Evolutionary conservation across 164 flowering plant genomes (phyloP).

Genomic region (Platanus orientalis): DNA sequence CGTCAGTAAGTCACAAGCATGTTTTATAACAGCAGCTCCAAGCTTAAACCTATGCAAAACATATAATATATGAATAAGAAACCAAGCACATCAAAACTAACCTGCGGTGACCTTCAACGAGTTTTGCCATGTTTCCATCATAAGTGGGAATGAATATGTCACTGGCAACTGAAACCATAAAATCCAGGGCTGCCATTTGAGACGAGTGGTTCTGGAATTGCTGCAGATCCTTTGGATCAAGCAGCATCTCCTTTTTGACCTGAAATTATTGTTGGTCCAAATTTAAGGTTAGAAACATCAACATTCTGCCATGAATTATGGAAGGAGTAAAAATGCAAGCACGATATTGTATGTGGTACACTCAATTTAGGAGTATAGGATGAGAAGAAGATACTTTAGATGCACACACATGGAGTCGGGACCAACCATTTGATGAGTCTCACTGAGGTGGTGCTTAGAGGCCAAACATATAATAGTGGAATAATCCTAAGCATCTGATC

Average conservation of each 20-base stretch:
- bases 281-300: conserved; percentile 3
- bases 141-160: conserved; percentile 82
- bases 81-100: conserved; percentile 14
- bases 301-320: background rate
- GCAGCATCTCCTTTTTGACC: conserved; percentile 86
- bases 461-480: too few species aligned
- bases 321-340: too few species aligned
- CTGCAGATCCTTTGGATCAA: conserved; percentile 59
- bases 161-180: conserved; percentile 84
- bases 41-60: background rate
- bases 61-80: background rate
- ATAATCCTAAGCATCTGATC: too few species aligned
- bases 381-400: too few species aligned
- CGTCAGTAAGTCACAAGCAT: too few species aligned
- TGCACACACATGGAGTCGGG: too few species aligned
- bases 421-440: too few species aligned
- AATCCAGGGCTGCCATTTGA: conserved; percentile 99
- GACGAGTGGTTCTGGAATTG: conserved; percentile 91
- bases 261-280: conserved; percentile 23
- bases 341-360: too few species aligned
- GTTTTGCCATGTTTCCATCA: conserved; percentile 98
- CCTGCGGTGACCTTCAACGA: conserved; percentile 99
- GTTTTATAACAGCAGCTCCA: too few species aligned
- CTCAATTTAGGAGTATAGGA: too few species aligned
- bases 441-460: too few species aligned